phyloP scores from a whole-genome alignment of 2,329 filamentous ascomycete genomes.

The Fusarium duplospermum region DNA sequence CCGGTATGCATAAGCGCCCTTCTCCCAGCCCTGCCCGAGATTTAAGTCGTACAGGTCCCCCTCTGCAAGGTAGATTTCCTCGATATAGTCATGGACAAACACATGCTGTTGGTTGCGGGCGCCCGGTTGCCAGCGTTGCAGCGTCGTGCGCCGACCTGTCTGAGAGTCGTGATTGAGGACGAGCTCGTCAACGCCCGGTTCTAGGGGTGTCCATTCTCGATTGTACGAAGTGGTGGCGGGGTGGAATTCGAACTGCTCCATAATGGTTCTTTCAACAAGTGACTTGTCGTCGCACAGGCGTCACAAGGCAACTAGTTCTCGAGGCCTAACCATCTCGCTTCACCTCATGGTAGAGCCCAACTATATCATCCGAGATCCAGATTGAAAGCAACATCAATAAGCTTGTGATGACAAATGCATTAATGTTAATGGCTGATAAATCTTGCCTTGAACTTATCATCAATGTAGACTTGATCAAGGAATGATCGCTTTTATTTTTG shows the following conservation, averaged over 20 bases:
- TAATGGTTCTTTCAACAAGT: background rate
- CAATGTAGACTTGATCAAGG: background rate
- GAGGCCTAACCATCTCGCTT: conserved; percentile 9
- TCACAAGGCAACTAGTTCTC: background rate
- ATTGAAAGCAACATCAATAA: conserved; percentile 24
- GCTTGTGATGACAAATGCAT: conserved; percentile 30
- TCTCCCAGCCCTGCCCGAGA: conserved; percentile 46
- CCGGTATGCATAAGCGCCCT: conserved; percentile 54
- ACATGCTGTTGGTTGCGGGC: conserved; percentile 39
- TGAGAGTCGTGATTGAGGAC: conserved; percentile 48
- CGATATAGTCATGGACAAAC: conserved; percentile 52
- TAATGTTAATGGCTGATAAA: background rate
- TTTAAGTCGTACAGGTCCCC: conserved; percentile 50
- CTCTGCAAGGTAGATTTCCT: conserved; percentile 53
- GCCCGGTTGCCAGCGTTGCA: conserved; percentile 53
- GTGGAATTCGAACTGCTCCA: conserved; percentile 47
- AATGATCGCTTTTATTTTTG: background rate
- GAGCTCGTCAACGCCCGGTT: conserved; percentile 51
- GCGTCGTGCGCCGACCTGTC: conserved; percentile 44
- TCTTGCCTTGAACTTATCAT: background rate
- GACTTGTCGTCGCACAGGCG: background rate
- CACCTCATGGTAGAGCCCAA: background rate
- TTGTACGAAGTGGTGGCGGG: conserved; percentile 31
- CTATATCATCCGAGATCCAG: background rate
- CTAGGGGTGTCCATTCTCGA: conserved; percentile 42